Evolutionary conservation across 176 grass and related monocot genomes (phyloP).

Genomic region (Musa troglodytarum): DNA sequence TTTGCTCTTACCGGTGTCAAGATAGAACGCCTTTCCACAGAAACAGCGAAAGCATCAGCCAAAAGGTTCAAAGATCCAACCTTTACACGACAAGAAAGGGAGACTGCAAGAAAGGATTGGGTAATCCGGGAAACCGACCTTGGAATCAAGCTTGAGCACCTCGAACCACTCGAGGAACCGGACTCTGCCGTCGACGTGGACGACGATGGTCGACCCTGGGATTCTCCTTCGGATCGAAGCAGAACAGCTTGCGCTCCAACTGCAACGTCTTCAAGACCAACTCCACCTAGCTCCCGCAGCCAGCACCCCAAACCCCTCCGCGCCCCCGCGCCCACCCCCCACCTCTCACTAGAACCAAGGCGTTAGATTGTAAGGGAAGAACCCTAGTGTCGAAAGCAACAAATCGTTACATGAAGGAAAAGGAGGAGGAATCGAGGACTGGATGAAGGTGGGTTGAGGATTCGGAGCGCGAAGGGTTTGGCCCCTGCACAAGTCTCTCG

Average conservation of each 20-base stretch:
- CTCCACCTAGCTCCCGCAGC: conserved; percentile 65
- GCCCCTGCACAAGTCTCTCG: too few species aligned
- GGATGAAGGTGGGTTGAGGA: too few species aligned
- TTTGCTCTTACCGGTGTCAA: conserved; percentile 92
- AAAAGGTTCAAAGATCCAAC: conserved; percentile 8
- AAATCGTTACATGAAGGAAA: too few species aligned
- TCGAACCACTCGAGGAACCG: conserved; percentile 96
- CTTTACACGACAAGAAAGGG: neutral
- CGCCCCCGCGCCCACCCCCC: neutral
- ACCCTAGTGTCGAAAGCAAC: too few species aligned
- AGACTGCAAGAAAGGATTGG: neutral
- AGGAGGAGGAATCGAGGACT: too few species aligned
- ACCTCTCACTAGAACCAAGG: too few species aligned
- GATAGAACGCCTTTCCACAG: conserved; percentile 62
- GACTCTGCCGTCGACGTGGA: conserved; percentile 56
- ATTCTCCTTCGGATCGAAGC: conserved; percentile 97
- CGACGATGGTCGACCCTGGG: conserved; percentile 82
- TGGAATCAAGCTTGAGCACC: conserved; percentile 79
- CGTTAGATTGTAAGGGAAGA: too few species aligned
- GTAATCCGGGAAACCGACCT: conserved; percentile 27
- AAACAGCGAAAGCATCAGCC: conserved; percentile 13
- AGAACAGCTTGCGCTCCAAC: conserved; percentile 99
- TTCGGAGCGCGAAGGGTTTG: too few species aligned
- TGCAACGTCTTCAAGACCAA: conserved; percentile 94
- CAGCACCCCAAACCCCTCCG: conserved; percentile 7